These are phyloP conservation scores for Beverwykella pulmonaria DNA, from an alignment of 495 filamentous ascomycete species.

Conservation along the genomic window DNA sequence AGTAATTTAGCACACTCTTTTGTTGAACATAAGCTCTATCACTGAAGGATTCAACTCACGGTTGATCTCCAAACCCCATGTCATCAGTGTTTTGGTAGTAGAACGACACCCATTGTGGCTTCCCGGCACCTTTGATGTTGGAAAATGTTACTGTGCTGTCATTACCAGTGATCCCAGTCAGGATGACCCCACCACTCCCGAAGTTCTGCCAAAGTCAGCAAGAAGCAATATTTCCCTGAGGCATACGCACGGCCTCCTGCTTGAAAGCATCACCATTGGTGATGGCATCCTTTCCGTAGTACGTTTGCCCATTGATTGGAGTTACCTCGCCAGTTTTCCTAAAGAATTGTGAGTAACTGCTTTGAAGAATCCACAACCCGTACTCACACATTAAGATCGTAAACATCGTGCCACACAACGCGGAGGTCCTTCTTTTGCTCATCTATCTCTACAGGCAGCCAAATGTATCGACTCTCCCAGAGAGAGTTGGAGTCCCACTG, in stretches of 20 bases:
- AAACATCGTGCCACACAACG: conserved; percentile 51
- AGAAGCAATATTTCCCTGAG: no score
- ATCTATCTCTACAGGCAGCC: conserved; percentile 53
- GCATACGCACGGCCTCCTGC: conserved; percentile 47
- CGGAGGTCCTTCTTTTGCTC: conserved; percentile 39
- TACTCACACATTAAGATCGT: conserved; percentile 48
- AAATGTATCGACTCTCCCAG: conserved; percentile 58
- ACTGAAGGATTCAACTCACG: conserved; percentile 15
- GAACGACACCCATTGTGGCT: conserved; percentile 60
- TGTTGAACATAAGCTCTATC: background rate
- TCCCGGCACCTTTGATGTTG: conserved; percentile 52
- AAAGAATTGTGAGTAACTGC: conserved; percentile 17
- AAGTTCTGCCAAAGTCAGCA: conserved; percentile 44
- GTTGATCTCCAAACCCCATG: conserved; percentile 52
- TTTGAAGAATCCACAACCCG: background rate
- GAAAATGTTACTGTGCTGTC: conserved; percentile 56
- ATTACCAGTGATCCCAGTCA: conserved; percentile 56
- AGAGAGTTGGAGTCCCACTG: conserved; percentile 56
- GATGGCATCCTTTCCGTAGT: conserved; percentile 48
- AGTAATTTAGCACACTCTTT: background rate
- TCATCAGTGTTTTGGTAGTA: conserved; percentile 53
- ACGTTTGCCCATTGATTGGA: conserved; percentile 49
- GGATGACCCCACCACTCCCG: conserved; percentile 49
- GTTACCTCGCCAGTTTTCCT: conserved; percentile 52
- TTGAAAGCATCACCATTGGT: conserved; percentile 50